Conservation (phyloP, 306 rosid species). For the Castanea sativa region DNA sequence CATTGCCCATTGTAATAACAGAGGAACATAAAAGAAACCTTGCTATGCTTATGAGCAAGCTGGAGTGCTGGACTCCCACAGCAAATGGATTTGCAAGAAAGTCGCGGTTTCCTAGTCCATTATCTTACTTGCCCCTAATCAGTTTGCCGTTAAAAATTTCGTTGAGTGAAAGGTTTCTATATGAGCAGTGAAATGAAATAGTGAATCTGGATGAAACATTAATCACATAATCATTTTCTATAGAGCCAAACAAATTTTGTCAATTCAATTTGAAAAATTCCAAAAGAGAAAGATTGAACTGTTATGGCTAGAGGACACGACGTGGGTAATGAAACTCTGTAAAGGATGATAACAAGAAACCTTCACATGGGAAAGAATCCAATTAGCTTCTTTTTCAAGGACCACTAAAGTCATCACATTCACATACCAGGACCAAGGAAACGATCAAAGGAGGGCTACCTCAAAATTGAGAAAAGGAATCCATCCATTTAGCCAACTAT, state of each 20-base stretch:
- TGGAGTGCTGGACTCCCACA: too few relatives aligned
- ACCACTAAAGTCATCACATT: neutral
- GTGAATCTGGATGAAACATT: neutral
- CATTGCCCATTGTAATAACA: too few relatives aligned
- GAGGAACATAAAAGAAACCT: too few relatives aligned
- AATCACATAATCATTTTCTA: neutral
- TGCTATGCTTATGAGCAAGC: too few relatives aligned
- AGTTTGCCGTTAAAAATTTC: neutral
- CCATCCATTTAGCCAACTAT: slow-evolving; percentile 11
- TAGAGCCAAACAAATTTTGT: neutral
- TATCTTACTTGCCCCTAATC: neutral
- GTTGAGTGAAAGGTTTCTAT: neutral
- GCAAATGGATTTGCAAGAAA: too few relatives aligned
- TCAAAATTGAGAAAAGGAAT: slow-evolving; percentile 6
- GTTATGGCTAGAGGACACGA: neutral
- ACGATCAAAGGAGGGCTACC: slow-evolving; percentile 39
- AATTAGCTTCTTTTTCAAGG: neutral
- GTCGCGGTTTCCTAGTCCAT: too few relatives aligned
- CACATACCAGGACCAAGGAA: neutral
- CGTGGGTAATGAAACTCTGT: neutral
- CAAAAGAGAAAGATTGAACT: neutral
- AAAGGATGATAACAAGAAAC: neutral
- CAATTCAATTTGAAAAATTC: neutral
- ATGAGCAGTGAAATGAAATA: neutral
- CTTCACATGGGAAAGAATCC: slow-evolving; percentile 16